Evolutionary conservation across 768 basidiomycete genomes (phyloP).

Genomic region (Mycena rosella): DNA sequence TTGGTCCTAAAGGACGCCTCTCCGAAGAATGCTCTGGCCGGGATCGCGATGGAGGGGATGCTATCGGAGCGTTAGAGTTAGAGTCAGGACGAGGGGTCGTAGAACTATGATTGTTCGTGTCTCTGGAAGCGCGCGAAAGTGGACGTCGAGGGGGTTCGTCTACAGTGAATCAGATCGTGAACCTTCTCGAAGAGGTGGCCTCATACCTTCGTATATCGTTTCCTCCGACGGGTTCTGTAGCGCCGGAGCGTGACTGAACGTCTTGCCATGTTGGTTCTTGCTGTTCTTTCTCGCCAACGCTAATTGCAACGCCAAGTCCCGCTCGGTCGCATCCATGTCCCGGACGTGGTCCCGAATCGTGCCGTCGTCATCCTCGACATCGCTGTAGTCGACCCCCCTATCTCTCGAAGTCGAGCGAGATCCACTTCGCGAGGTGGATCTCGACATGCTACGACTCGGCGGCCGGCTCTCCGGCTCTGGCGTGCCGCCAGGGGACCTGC

Average conservation of each 20-base stretch:
- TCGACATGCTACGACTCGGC: conserved; percentile 54
- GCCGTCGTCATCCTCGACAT: conserved; percentile 61
- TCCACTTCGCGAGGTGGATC: conserved; percentile 46
- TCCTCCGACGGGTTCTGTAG: conserved; percentile 67
- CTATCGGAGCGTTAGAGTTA: conserved; percentile 50
- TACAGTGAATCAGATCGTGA: conserved; percentile 42
- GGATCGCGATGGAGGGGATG: conserved; percentile 57
- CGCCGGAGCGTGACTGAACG: conserved; percentile 50
- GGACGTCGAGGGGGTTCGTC: conserved; percentile 75
- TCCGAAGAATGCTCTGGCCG: conserved; percentile 65
- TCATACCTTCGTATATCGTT: conserved; percentile 84
- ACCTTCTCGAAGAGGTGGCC: conserved; percentile 21
- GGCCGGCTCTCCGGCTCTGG: conserved; percentile 63
- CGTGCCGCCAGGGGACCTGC: conserved; percentile 57
- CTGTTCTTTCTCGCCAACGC: conserved; percentile 90
- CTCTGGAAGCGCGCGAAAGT: conserved; percentile 65
- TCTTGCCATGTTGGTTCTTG: conserved; percentile 74
- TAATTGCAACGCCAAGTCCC: conserved; percentile 80
- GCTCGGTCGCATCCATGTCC: conserved; percentile 75
- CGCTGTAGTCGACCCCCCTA: conserved; percentile 53
- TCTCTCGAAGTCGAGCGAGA: conserved; percentile 61
- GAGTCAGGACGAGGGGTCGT: conserved; percentile 64
- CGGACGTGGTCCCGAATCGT: conserved; percentile 51
- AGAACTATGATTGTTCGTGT: conserved; percentile 54
- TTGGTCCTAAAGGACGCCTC: conserved; percentile 78